Base-by-base conservation (phyloP, 2,329 filamentous ascomycete genomes). In the Escovopsis sp. region DNA sequence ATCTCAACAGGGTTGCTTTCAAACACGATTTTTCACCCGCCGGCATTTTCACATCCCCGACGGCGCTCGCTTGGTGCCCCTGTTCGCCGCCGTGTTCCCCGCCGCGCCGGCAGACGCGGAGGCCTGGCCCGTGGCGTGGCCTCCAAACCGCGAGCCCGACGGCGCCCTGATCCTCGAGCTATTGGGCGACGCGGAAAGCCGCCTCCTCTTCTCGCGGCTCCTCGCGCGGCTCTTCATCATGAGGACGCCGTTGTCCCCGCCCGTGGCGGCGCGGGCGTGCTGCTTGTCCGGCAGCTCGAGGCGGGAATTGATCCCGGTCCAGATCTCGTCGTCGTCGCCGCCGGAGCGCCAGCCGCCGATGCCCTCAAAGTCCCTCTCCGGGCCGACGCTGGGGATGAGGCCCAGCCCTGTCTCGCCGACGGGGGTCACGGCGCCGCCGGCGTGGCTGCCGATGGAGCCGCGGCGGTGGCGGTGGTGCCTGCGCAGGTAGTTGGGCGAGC, bases 321-420 rank as follows among this genome's bases (percentile, higher is more conserved):
- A 74, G 29, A 63, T 50, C 33, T 67, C 59, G 25, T 72, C 67
- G 41, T 69, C 63, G 30, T 54, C 52, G 11, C 58, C 55, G 11
- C 58, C 55, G 13, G 74, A 47, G 38, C 72, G 60, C 72, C 73
- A 78, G 3, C 74, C 74, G 14, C 74, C 74, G 2, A 78, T 56
- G 7, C 74, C 74, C 48, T 78, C 74, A 47, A 70, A 78, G 51
- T 78, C 74, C 27, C 74, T 60, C 41, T 70, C 66, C 4, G 70
- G 57, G 0, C 71, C 71, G 30, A 71, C 55, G 45, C 65, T 70
- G 7, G 68, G 64, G 12, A 65, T 57, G 13, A 73, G 50, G 6
- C 64, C 59, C 35, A 67, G 50, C 7, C 58, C 54, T 37, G 53
- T 56, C 20, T 66, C 57, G 45, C 59, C 58, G 37, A 56, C 47